phyloP scores from a whole-genome alignment of 1,284 basidiomycete genomes.

The Heterobasidion irregulare region DNA sequence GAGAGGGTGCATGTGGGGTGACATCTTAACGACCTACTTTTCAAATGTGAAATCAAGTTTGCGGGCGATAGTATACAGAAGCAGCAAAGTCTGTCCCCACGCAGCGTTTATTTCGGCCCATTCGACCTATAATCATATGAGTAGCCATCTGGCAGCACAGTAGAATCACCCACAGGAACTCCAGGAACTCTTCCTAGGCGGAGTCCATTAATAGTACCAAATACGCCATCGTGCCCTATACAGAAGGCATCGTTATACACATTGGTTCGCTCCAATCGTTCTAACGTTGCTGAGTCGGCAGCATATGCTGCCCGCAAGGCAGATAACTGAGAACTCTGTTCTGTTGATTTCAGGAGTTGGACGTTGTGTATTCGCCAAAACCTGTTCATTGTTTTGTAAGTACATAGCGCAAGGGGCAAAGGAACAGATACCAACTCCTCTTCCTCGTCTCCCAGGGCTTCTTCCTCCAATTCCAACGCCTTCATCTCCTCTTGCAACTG shows the following conservation, averaged over 20 bases:
- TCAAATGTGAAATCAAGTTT: constrained; percentile 87
- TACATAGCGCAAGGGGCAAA: background rate
- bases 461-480: constrained; percentile 69
- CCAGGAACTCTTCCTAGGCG: constrained; percentile 82
- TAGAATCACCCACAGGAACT: constrained; percentile 39
- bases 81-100: constrained; percentile 92
- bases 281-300: constrained; percentile 66
- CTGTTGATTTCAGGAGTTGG: constrained; percentile 55
- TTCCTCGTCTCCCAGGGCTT: constrained; percentile 68
- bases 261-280: constrained; percentile 88
- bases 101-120: constrained; percentile 99
- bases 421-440: constrained; percentile 51
- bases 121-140: constrained; percentile 58
- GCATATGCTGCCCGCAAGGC: constrained; percentile 71
- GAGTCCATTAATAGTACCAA: constrained; percentile 96
- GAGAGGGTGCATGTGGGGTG: background rate
- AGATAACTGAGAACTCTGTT: constrained; percentile 61
- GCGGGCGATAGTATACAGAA: constrained; percentile 84
- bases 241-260: constrained; percentile 99
- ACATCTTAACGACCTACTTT: constrained; percentile 40
- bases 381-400: constrained; percentile 29
- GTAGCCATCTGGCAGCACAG: background rate
- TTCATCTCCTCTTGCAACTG: constrained; percentile 69
- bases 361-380: constrained; percentile 81
- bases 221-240: constrained; percentile 90